A percentile compares a stretch with the other conserved stretches of the same genome.
phyloP scores from a whole-genome alignment of 176 grass and related monocot genomes.

The Bothriochloa decipiens region DNA sequence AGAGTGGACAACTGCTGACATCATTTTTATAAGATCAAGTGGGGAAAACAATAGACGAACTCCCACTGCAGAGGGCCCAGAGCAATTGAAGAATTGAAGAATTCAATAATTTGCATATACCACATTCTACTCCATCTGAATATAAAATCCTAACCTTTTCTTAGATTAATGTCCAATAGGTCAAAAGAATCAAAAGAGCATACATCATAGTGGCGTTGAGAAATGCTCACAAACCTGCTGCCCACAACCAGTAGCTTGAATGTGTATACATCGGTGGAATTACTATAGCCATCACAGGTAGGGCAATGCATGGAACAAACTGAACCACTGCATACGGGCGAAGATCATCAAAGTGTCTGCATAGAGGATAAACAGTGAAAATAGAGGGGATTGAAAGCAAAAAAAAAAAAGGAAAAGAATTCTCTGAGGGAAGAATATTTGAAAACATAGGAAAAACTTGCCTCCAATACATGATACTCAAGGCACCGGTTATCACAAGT shows the following conservation, averaged over 20 bases:
- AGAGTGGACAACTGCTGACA: too few relatives aligned
- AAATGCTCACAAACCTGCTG: slow-evolving; percentile 67
- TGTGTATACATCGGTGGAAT: slow-evolving; percentile 99
- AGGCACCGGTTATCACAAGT: slow-evolving; percentile 73
- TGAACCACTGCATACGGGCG: slow-evolving; percentile 82
- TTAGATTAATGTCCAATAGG: too few relatives aligned
- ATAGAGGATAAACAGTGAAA: slow-evolving; percentile 36
- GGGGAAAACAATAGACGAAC: too few relatives aligned
- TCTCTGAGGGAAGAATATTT: not conserved
- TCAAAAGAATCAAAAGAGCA: too few relatives aligned
- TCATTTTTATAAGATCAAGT: too few relatives aligned
- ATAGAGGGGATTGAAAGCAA: too few relatives aligned
- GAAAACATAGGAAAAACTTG: slow-evolving; percentile 40
- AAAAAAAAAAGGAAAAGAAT: not conserved
- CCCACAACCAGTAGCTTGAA: slow-evolving; percentile 89
- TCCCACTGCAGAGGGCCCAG: too few relatives aligned
- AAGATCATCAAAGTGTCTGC: slow-evolving; percentile 88
- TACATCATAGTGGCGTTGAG: too few relatives aligned
- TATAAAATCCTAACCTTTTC: too few relatives aligned
- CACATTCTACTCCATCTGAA: too few relatives aligned
- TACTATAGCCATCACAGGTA: slow-evolving; percentile 94
- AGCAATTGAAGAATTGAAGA: too few relatives aligned
- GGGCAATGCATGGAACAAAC: slow-evolving; percentile 83
- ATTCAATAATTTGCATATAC: too few relatives aligned
- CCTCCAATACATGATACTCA: slow-evolving; percentile 98